phyloP scores from a whole-genome alignment of 306 rosid species.

The Cucumis hystrix region DNA sequence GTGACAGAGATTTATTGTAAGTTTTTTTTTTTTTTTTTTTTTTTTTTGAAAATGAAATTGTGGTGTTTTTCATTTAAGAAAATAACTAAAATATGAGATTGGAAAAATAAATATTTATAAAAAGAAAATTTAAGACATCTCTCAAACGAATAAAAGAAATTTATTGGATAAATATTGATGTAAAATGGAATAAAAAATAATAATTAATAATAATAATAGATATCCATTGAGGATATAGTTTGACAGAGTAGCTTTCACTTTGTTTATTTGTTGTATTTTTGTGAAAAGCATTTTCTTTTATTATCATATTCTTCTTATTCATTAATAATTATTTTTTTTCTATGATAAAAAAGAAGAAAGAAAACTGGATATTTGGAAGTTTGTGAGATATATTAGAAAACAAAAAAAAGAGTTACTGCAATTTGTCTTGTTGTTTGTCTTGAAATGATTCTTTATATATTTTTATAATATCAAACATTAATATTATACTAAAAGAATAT shows the following conservation, averaged over 20 bases:
- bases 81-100: background rate
- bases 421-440: slow-evolving; percentile 34
- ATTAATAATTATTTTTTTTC: slow-evolving; percentile 1
- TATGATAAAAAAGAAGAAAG: slow-evolving; percentile 9
- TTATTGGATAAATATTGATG: background rate
- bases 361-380: slow-evolving; percentile 66
- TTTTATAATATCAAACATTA: background rate
- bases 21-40: no score
- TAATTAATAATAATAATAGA: background rate
- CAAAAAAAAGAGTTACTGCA: slow-evolving; percentile 13
- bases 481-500: background rate
- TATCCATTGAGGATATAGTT: slow-evolving; percentile 43
- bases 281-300: slow-evolving; percentile 15
- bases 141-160: background rate
- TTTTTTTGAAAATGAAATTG: background rate
- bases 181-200: background rate
- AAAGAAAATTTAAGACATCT: background rate
- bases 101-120: background rate
- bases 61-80: background rate
- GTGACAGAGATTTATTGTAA: background rate
- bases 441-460: slow-evolving; percentile 39
- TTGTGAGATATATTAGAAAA: slow-evolving; percentile 20
- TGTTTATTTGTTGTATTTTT: slow-evolving; percentile 26
- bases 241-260: slow-evolving; percentile 39
- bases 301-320: slow-evolving; percentile 10